Evolutionary conservation across 371 early-diverging fungal genomes (phyloP).

Genomic region (Circinella minor): DNA sequence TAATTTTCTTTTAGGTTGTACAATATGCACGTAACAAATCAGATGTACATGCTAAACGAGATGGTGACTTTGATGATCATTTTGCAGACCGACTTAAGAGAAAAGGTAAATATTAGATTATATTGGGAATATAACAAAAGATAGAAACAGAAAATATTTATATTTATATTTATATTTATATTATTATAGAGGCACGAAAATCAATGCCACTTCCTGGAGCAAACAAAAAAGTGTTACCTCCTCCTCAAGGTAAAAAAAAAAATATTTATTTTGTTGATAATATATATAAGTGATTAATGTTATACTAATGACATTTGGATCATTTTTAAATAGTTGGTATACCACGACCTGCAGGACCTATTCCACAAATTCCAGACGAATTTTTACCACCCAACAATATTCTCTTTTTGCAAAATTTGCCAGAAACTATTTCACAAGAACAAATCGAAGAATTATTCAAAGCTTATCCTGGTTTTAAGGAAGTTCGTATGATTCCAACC

Average conservation of each 20-base stretch:
- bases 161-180: background rate
- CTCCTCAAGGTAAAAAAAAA: constrained; percentile 9
- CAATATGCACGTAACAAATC: constrained; percentile 85
- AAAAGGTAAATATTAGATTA: constrained; percentile 51
- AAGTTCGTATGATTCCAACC: constrained; percentile 89
- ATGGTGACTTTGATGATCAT: constrained; percentile 72
- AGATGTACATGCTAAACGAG: constrained; percentile 76
- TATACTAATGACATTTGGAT: background rate
- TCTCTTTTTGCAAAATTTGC: constrained; percentile 91
- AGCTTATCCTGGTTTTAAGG: constrained; percentile 85
- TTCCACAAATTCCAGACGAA: constrained; percentile 67
- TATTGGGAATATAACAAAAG: background rate
- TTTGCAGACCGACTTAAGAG: constrained; percentile 57
- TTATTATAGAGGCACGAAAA: constrained; percentile 29
- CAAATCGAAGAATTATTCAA: constrained; percentile 72
- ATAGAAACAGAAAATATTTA: background rate
- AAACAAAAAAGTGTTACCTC: constrained; percentile 43
- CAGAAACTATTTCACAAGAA: constrained; percentile 69
- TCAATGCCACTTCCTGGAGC: constrained; percentile 49
- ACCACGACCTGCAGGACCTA: constrained; percentile 17
- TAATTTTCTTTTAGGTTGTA: constrained; percentile 53
- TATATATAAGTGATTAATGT: constrained; percentile 1
- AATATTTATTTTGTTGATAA: background rate
- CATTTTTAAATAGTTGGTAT: constrained; percentile 5
- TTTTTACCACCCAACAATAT: constrained; percentile 83